Percentiles rank a stretch among this genome's conserved stretches.
These are phyloP conservation scores for Holtermannia corniformis DNA, from an alignment of 768 basidiomycete genomes.

Conservation along the genomic window DNA sequence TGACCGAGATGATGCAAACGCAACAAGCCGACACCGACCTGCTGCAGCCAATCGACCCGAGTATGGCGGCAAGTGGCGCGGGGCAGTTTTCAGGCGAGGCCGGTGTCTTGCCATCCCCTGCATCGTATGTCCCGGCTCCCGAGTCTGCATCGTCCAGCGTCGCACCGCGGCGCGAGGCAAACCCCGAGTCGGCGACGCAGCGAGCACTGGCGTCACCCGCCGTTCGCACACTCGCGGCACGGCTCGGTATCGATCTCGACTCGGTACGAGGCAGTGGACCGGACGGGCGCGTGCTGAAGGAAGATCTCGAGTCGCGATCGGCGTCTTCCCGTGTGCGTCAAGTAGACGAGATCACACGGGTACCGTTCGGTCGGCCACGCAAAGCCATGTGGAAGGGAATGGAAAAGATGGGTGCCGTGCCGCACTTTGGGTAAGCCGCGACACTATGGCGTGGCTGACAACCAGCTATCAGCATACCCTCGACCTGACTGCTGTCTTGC, in stretches of 20 bases:
- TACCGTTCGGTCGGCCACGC: slow-evolving; percentile 32
- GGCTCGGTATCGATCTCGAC: slow-evolving; percentile 17
- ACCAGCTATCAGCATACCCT: slow-evolving; percentile 33
- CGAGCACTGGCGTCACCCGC: slow-evolving; percentile 27
- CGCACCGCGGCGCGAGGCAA: too few relatives aligned
- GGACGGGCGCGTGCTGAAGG: slow-evolving; percentile 21
- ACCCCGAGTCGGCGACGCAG: background rate
- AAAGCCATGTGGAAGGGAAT: slow-evolving; percentile 33
- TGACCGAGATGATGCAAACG: background rate
- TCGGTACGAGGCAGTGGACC: slow-evolving; percentile 18
- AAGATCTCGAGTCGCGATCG: slow-evolving; percentile 12
- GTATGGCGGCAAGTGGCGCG: slow-evolving; percentile 12
- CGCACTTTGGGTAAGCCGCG: slow-evolving; percentile 33
- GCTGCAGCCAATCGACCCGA: background rate
- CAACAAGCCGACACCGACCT: slow-evolving; percentile 1
- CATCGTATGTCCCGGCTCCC: background rate
- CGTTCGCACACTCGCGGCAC: slow-evolving; percentile 24
- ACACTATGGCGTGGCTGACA: background rate
- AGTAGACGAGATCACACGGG: slow-evolving; percentile 13
- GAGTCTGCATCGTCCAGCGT: background rate
- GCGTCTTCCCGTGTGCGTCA: background rate
- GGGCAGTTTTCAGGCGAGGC: slow-evolving; percentile 24
- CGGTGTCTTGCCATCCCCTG: slow-evolving; percentile 18
- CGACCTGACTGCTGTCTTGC: slow-evolving; percentile 26
- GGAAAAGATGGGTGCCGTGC: slow-evolving; percentile 20